Base-by-base conservation (phyloP, 441 rosid genomes). In the Adansonia grandidieri region DNA sequence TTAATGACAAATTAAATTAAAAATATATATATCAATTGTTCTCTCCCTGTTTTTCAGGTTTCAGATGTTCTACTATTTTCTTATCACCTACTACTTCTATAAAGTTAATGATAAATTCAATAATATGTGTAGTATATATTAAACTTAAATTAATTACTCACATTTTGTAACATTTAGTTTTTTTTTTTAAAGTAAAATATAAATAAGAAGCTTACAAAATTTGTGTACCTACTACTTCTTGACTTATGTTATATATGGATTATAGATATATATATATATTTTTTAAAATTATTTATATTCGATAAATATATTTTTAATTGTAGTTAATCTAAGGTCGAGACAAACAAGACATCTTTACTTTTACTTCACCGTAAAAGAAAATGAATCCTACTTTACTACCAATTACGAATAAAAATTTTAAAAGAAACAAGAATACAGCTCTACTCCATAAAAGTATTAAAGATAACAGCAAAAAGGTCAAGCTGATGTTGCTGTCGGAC, bases 311-410 rank as follows among this genome's bases (percentile, higher is more conserved):
- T 32, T 32, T 32, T 32, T 32, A 1, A 32, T 3, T 32, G 37
- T 32, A 32, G 37, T 32, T 32, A 32, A 32, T 0, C 15, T 53
- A 53, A 4, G 15, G 19, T 54, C 22, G n/a, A n/a, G 20, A 54
- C 64, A 8, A 20, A 9, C 37, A 24, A 24, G 66, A 61, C 42
- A 61, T 11, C 42, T 61, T 24, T 63, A 53, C 10, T 28, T 14
- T 48, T 20, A 22, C 74, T 71, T 15, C 47, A 71, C 37, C 15
- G 45, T 17, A 51, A 28, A 71, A 28, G 15, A 51, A 51, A 51
- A 71, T 71, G 15, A 71, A 28, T 53, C 20, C 15, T 15, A 28
- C 74, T 71, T 32, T 28, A 71, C 62, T 28, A 71, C 62, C 62
- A 51, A 28, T 28, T 37, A 71, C 24, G 47, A 8, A 10, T 15